Evolutionary conservation across 768 basidiomycete species (phyloP), one percentile per base, ranked within the genome.

Genomic region (Tylopilus felleus): DNA sequence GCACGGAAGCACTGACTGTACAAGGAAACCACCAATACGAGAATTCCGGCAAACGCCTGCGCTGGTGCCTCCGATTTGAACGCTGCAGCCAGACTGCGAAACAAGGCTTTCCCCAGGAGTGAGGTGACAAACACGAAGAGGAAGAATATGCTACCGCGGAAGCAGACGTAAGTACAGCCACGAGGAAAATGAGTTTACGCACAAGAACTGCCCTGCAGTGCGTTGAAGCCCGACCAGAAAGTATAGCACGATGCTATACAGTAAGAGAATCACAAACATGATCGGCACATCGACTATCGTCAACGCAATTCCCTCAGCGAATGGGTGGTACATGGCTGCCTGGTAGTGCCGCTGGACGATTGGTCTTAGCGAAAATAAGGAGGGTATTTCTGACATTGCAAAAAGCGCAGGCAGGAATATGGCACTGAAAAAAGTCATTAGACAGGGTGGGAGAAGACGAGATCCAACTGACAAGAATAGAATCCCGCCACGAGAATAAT

Each of bases 101-200:
- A 95, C 77, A 85, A 84, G 0, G 82, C 83, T 66, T 85, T 86
- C 80, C 92, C 86, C 8, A 83, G 70, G 22, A 90, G 49, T 31
- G 84, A 77, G 54, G 84, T 78, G 4, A 75, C 68, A 48, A 83
- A 75, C n/a, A 83, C 60, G 55, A 84, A 80, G 21, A 90, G 64
- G 64, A 80, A 77, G 66, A 78, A 83, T 22, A 76, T 80, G 64
- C 86, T 87, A 13, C 39, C 10, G 29, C 1, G 19, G 5, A 27
- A 14, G 12, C 3, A 52, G 12, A 23, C 8, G n/a, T 52, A 1
- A 61, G 56, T 7, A 40, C 67, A 51, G 56, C 68, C 19, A 10
- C 38, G 19, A 4, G 38, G 2, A 12, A 39, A 1, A 12, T 21
- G 9, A 10, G 19, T 8, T 0, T 39, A 39, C 83, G 63, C 51